A percentile compares a stretch with the other conserved stretches of the same genome.
Conservation (phyloP, 2,329 filamentous ascomycete species). For the Remersonia thermophila region DNA sequence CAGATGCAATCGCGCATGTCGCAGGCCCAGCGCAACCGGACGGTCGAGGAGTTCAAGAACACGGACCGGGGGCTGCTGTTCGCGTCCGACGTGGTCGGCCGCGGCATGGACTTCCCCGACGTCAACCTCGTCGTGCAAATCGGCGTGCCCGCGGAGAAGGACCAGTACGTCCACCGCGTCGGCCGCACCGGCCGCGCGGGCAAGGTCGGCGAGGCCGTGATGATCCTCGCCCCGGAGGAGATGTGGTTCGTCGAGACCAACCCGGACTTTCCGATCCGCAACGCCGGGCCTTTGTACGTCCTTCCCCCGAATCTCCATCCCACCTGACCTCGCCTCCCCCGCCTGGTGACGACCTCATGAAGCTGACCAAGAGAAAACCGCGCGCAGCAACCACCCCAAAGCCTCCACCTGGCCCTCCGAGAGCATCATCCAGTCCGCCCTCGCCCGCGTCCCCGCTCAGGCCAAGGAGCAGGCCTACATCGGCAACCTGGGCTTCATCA, state of each 20-base stretch:
- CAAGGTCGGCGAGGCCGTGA: slow-evolving; percentile 17
- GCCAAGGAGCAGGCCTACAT: slow-evolving; percentile 16
- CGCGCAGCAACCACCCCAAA: slow-evolving; percentile 11
- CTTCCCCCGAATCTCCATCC: neutral
- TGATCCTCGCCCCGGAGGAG: slow-evolving; percentile 18
- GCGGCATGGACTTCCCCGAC: slow-evolving; percentile 50
- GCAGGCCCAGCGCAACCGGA: slow-evolving; percentile 37
- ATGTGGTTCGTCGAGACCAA: slow-evolving; percentile 16
- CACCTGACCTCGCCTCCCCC: too few species aligned
- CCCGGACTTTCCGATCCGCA: slow-evolving; percentile 18
- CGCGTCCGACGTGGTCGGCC: slow-evolving; percentile 58
- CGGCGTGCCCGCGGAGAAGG: slow-evolving; percentile 38
- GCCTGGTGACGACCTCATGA: too few species aligned
- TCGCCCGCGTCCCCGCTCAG: slow-evolving; percentile 13
- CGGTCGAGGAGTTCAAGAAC: slow-evolving; percentile 52
- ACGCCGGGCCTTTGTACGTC: slow-evolving; percentile 11
- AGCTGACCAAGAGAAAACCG: too few species aligned
- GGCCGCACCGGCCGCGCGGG: slow-evolving; percentile 28
- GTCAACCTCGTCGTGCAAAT: slow-evolving; percentile 52
- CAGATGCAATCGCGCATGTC: slow-evolving; percentile 39
- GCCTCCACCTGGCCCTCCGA: slow-evolving; percentile 10
- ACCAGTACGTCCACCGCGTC: slow-evolving; percentile 51
- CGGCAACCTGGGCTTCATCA: slow-evolving; percentile 24
- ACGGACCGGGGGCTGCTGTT: slow-evolving; percentile 43
- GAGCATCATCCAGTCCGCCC: slow-evolving; percentile 13